These are phyloP conservation scores for Mycena filopes DNA, from an alignment of 768 basidiomycete genomes.

Conservation along the genomic window DNA sequence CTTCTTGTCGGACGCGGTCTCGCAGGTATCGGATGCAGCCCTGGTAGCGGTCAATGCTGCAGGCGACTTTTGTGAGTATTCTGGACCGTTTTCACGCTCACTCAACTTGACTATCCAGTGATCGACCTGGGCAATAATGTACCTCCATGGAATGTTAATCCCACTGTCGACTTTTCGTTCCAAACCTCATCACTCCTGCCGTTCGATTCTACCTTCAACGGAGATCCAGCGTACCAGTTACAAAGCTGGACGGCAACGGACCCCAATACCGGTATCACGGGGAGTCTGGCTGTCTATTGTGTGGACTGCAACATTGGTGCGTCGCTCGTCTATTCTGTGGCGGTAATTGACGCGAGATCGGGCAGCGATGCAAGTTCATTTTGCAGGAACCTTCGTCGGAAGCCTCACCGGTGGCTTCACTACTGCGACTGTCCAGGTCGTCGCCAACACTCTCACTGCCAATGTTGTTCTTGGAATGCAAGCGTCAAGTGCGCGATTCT, in stretches of 20 bases:
- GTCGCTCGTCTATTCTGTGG: not conserved
- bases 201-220: not conserved
- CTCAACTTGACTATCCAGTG: not conserved
- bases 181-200: not conserved
- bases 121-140: not conserved
- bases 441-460: not conserved
- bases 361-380: not conserved
- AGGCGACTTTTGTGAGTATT: not conserved
- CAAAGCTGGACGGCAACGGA: not conserved
- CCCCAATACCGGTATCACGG: slow-evolving; percentile 2
- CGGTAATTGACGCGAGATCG: not conserved
- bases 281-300: not conserved
- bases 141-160: not conserved
- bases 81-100: not conserved
- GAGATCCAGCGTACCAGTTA: not conserved
- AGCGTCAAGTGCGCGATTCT: not conserved
- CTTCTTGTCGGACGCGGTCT: slow-evolving; percentile 1
- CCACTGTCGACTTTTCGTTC: not conserved
- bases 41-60: not conserved
- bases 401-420: not conserved
- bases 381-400: not conserved
- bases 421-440: not conserved
- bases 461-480: not conserved
- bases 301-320: not conserved
- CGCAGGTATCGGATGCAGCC: not conserved